Evolutionary conservation across 257 asterid species (phyloP).

Genomic region (Euphrasia confusa): DNA sequence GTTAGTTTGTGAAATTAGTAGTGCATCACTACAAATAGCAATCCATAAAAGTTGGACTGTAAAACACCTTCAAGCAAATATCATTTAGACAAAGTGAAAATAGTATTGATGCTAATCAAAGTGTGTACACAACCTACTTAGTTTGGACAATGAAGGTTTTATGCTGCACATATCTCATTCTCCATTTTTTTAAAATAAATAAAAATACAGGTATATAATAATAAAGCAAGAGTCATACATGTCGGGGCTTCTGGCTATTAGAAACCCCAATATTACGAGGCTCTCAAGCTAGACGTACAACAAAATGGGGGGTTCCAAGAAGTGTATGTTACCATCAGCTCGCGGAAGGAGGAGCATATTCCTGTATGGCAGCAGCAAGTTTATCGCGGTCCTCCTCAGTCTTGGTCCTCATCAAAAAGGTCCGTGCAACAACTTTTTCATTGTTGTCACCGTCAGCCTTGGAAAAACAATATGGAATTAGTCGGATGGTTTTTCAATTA

Average conservation of each 20-base stretch:
- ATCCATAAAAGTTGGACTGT: too few species aligned
- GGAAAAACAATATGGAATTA: slow-evolving; percentile 5
- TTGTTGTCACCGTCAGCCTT: slow-evolving; percentile 61
- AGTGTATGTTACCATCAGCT: slow-evolving; percentile 26
- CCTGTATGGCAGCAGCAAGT: slow-evolving; percentile 72
- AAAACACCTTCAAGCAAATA: too few species aligned
- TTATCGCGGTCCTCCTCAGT: slow-evolving; percentile 70
- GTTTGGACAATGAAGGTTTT: slow-evolving; percentile 12
- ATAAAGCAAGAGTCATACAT: not conserved
- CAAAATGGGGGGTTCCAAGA: slow-evolving; percentile 26
- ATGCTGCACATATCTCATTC: slow-evolving; percentile 22
- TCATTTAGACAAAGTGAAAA: not conserved
- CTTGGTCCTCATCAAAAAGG: slow-evolving; percentile 72
- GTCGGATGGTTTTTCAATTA: too few species aligned
- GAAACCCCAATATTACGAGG: slow-evolving; percentile 17
- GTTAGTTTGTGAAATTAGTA: too few species aligned
- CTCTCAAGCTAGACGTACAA: slow-evolving; percentile 39
- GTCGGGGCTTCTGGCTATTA: slow-evolving; percentile 18
- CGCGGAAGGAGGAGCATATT: slow-evolving; percentile 55
- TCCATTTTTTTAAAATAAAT: not conserved
- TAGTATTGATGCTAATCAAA: slow-evolving; percentile 2
- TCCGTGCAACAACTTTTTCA: slow-evolving; percentile 57
- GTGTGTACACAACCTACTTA: slow-evolving; percentile 1
- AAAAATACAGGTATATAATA: not conserved
- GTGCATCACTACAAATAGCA: too few species aligned